Evolutionary conservation across 768 basidiomycete genomes (phyloP).

Genomic region (Russula lepida): DNA sequence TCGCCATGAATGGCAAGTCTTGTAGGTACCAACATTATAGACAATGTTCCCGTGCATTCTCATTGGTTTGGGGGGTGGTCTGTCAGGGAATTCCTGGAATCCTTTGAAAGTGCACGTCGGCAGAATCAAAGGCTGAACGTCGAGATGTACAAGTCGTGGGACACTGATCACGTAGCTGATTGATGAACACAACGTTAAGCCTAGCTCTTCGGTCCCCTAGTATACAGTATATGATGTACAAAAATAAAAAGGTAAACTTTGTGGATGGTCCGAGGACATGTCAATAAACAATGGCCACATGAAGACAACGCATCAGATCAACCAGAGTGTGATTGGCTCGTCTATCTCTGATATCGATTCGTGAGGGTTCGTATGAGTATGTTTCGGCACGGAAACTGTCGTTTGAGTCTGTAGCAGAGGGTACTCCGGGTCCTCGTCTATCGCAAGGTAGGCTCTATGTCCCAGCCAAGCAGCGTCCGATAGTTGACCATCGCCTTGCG

Average conservation of each 20-base stretch:
- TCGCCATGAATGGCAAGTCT: too few relatives aligned
- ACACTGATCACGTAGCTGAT: too few relatives aligned
- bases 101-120: too few relatives aligned
- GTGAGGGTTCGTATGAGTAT: neutral
- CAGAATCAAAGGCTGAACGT: too few relatives aligned
- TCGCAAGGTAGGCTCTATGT: neutral
- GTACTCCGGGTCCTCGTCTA: neutral
- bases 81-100: too few relatives aligned
- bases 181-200: too few relatives aligned
- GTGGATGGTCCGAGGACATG: neutral
- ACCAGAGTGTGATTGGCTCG: neutral
- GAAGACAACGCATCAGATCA: neutral
- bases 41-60: too few relatives aligned
- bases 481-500: neutral
- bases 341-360: neutral
- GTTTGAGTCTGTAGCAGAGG: neutral
- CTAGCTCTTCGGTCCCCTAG: too few relatives aligned
- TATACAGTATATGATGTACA: too few relatives aligned
- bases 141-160: too few relatives aligned
- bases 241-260: neutral
- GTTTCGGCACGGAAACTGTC: neutral
- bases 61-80: too few relatives aligned
- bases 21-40: too few relatives aligned
- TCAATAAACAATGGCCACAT: neutral
- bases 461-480: neutral